phyloP scores from a whole-genome alignment of 73 alveolate genomes.

The Blepharisma japonicum region DNA sequence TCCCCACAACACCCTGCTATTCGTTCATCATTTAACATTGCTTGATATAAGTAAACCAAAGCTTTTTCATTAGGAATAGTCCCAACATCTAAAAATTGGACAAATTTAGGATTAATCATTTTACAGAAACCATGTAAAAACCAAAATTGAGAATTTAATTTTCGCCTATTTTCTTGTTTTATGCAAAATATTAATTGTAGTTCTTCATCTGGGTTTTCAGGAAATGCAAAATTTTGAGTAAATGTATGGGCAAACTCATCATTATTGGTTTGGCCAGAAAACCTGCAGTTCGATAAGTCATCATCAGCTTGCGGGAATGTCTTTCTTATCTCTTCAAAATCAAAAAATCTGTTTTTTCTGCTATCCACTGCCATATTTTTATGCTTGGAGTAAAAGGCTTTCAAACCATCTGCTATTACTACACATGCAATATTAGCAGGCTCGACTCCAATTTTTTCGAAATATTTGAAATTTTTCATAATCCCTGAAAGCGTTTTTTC shows the following conservation, averaged over 20 bases:
- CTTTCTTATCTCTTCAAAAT: background rate
- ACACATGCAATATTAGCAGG: background rate
- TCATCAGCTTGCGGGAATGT: background rate
- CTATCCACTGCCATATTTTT: conserved; percentile 19
- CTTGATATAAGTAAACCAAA: background rate
- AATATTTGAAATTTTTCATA: conserved; percentile 19
- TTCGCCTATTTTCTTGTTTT: conserved; percentile 49
- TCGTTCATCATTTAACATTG: background rate
- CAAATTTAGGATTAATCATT: conserved; percentile 40
- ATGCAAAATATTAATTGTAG: conserved; percentile 42
- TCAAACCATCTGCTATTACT: background rate
- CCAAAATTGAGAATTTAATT: conserved; percentile 53
- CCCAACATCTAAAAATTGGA: conserved; percentile 50
- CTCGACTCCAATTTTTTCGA: background rate
- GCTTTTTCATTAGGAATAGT: conserved; percentile 32
- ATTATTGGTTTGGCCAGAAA: background rate
- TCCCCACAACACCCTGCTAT: conserved; percentile 31
- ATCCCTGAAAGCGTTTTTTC: conserved; percentile 39
- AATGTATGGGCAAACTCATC: conserved; percentile 10
- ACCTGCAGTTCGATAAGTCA: background rate
- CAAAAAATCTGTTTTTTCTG: background rate
- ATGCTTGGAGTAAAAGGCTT: background rate
- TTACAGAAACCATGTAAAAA: conserved; percentile 42
- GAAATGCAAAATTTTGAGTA: background rate
- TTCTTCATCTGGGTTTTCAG: background rate